phyloP scores from a whole-genome alignment of 148 eudicot species.

The Vaccinium corymbosum region DNA sequence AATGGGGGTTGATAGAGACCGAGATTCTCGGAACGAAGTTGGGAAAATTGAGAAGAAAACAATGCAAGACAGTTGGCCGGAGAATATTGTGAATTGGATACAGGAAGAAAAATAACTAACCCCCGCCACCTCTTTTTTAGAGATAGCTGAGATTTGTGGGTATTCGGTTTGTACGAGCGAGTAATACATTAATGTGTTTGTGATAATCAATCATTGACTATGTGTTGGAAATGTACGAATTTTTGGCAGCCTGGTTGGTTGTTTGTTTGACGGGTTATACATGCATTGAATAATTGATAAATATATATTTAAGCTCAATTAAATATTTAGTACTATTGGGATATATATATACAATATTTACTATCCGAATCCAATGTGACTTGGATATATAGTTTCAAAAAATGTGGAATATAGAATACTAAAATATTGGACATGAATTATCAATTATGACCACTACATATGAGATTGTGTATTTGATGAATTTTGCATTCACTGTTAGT shows the following conservation, averaged over 20 bases:
- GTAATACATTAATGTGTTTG: background rate
- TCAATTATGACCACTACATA: too few species aligned
- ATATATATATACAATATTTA: background rate
- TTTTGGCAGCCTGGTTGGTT: background rate
- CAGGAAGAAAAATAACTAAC: background rate
- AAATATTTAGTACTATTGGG: background rate
- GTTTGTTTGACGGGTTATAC: background rate
- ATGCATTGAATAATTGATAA: background rate
- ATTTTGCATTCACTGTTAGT: background rate
- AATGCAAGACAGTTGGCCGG: slow-evolving; percentile 32
- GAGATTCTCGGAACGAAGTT: slow-evolving; percentile 30
- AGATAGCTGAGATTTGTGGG: slow-evolving; percentile 1
- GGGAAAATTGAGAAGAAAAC: background rate
- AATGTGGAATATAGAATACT: background rate
- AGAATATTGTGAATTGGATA: slow-evolving; percentile 34
- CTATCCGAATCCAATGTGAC: background rate
- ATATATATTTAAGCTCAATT: background rate
- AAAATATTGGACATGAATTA: background rate
- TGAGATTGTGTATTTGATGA: background rate
- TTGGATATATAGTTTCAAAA: background rate
- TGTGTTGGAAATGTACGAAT: background rate
- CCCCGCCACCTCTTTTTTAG: background rate
- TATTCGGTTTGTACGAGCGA: background rate
- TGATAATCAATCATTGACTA: background rate
- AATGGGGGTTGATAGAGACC: slow-evolving; percentile 6